Conservation (phyloP, 495 filamentous ascomycete genomes). For the Podospora comata region DNA sequence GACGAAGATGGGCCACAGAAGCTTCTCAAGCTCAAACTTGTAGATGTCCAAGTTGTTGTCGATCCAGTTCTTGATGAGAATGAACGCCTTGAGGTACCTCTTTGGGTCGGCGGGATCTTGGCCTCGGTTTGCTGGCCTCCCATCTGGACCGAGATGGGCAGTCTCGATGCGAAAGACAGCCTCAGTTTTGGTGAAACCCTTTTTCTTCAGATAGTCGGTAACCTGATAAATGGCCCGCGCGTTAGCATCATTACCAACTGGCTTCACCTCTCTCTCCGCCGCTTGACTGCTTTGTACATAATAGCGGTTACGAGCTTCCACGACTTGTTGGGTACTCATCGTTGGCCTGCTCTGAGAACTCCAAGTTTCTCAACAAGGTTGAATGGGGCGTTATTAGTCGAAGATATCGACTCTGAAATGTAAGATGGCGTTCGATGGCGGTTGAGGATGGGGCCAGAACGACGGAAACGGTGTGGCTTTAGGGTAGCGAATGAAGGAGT, state of each 20-base stretch:
- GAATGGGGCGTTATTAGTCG: no score
- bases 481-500: neutral
- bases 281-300: neutral
- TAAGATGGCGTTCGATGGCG: neutral
- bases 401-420: neutral
- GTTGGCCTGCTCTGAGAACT: neutral
- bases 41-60: conserved; percentile 89
- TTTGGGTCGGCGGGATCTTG: conserved; percentile 64
- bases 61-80: conserved; percentile 72
- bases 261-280: neutral
- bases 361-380: no score
- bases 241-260: conserved; percentile 7
- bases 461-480: neutral
- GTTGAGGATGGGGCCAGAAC: neutral
- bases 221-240: conserved; percentile 53
- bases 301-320: neutral
- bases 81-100: conserved; percentile 72
- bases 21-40: conserved; percentile 86
- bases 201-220: conserved; percentile 93
- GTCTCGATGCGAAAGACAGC: conserved; percentile 91
- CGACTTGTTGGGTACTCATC: neutral
- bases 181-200: conserved; percentile 90
- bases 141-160: conserved; percentile 67
- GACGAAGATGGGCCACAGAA: conserved; percentile 90
- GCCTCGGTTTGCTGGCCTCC: conserved; percentile 59